Evolutionary conservation across 768 basidiomycete species (phyloP), one percentile per base, ranked within the genome.

Genomic region (Tulasnella sp.): DNA sequence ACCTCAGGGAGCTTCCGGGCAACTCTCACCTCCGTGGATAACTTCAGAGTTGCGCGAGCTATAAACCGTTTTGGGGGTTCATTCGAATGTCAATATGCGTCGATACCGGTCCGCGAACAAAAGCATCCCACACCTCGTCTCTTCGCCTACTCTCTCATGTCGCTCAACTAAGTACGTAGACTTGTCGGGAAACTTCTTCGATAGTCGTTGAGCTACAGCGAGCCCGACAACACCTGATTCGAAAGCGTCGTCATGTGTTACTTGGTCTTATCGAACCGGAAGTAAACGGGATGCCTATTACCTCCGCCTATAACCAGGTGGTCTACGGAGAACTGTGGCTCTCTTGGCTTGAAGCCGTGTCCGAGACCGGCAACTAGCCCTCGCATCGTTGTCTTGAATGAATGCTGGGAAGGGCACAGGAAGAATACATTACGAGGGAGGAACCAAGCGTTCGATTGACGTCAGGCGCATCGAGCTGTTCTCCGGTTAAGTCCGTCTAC

Each of bases 11-110:
- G 5, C 40, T 22, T 4, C 35, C 26, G 36, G 36, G 37, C 32
- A 39, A 12, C 19, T 67, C 34, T 52, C 77, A 88, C 91, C 94
- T 74, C 92, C 89, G 81, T 98, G 95, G 34, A 98, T 90, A 29
- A 98, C 95, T 77, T 97, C 95, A 0, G 94, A 95, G 79, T 96
- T 97, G 17, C 95, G 87, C 44, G 92, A 94, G 79, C 94, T 95
- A 69, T 22, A 37, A 32, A 41, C 44, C n/a, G n/a, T n/a, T n/a
- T n/a, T n/a, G n/a, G n/a, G n/a, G n/a, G n/a, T 71, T 64, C 22
- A 35, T 34, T 41, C 66, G 69, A 40, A 40, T 1, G 44, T n/a
- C 26, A 41, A 34, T n/a, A n/a, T 47, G 6, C 44, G 17, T 17
- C 44, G 34, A n/a, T 29, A 69, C 35, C 34, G 11, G 63, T 3